A percentile compares a stretch with the other conserved stretches of the same genome.
These are phyloP conservation scores for Cercophora scortea DNA, from an alignment of 495 filamentous ascomycete genomes.

Conservation along the genomic window DNA sequence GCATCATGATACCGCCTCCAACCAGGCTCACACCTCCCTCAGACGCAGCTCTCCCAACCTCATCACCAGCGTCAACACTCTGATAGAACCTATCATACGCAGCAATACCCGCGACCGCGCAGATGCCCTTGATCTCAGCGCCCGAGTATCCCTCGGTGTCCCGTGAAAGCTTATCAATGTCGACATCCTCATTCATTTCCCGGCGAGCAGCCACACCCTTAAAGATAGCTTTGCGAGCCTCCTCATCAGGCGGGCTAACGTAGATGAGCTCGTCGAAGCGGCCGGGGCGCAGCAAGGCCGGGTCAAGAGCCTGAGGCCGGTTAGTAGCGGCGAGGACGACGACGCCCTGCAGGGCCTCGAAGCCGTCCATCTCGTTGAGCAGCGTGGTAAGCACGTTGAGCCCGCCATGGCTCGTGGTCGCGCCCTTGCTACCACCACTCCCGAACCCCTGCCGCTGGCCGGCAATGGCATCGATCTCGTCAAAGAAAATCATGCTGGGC, in stretches of 20 bases:
- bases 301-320: conserved; percentile 77
- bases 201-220: conserved; percentile 49
- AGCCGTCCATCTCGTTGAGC: conserved; percentile 94
- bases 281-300: conserved; percentile 80
- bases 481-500: conserved; percentile 95
- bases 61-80: background rate
- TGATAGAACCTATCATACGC: conserved; percentile 29
- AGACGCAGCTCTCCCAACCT: conserved; percentile 1
- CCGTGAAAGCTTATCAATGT: conserved; percentile 57
- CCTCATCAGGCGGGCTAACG: conserved; percentile 72
- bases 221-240: conserved; percentile 71
- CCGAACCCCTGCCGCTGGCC: conserved; percentile 52
- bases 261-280: conserved; percentile 87
- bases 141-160: conserved; percentile 77
- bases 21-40: background rate
- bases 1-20: conserved; percentile 46
- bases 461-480: conserved; percentile 95
- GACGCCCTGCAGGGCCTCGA: conserved; percentile 76
- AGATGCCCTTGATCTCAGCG: conserved; percentile 80
- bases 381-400: conserved; percentile 87
- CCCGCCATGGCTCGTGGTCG: conserved; percentile 36
- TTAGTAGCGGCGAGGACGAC: conserved; percentile 94
- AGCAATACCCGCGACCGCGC: conserved; percentile 39
- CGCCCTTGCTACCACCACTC: background rate
- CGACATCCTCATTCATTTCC: conserved; percentile 54